phyloP scores from a whole-genome alignment of 768 basidiomycete species.

The Panellus pusillus region DNA sequence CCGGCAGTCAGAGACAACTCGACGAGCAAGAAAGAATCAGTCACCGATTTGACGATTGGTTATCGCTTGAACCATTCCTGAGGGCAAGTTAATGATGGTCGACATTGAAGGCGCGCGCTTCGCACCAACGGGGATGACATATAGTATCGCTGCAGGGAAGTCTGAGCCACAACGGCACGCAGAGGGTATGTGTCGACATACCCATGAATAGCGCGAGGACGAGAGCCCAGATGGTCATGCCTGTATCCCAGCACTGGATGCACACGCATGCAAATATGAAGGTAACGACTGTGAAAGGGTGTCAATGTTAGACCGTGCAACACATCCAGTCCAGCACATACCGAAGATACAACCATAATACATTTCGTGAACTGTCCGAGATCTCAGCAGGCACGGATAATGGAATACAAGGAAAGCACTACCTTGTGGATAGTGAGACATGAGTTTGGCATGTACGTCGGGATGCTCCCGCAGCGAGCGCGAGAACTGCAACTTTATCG shows the following conservation, averaged over 20 bases:
- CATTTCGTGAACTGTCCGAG: constrained; percentile 54
- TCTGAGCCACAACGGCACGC: constrained; percentile 1
- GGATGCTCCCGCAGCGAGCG: constrained; percentile 53
- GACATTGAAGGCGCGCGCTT: constrained; percentile 10
- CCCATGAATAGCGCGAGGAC: constrained; percentile 50
- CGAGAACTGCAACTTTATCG: constrained; percentile 52
- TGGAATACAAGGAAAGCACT: background rate
- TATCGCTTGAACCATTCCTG: constrained; percentile 73
- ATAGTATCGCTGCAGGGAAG: constrained; percentile 42
- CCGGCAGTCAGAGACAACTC: background rate
- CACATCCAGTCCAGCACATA: constrained; percentile 18
- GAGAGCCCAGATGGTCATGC: constrained; percentile 69
- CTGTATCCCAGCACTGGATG: constrained; percentile 65
- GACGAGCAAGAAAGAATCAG: no score
- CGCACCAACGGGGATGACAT: constrained; percentile 70
- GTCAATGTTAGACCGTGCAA: background rate
- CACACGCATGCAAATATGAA: constrained; percentile 62
- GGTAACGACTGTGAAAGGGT: constrained; percentile 38
- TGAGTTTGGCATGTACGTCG: constrained; percentile 62
- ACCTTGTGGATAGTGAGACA: constrained; percentile 55
- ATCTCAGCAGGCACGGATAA: background rate
- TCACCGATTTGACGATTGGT: constrained; percentile 54
- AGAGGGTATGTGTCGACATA: constrained; percentile 21
- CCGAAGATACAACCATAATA: constrained; percentile 57
- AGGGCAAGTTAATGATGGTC: background rate